A percentile compares a stretch with the other conserved stretches of the same genome.
Conservation (phyloP, 2,329 filamentous ascomycete species). For the Leptographium flavum region DNA sequence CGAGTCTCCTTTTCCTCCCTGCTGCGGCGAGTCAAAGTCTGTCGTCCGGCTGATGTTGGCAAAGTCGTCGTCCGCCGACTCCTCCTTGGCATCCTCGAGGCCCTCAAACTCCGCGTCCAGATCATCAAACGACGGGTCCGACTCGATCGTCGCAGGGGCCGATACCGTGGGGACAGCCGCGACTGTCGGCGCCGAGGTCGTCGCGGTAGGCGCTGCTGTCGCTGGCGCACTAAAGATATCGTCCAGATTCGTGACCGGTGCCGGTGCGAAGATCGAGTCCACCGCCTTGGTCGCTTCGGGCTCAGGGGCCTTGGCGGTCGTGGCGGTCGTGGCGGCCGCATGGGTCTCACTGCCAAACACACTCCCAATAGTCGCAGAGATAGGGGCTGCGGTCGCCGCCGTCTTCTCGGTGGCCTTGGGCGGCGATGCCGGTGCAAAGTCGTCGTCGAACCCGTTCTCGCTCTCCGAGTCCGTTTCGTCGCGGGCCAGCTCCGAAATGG, state of each 20-base stretch:
- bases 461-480: slow-evolving; percentile 69
- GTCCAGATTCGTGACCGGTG: too few relatives aligned
- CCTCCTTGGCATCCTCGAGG: slow-evolving; percentile 72
- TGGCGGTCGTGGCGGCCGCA: background rate
- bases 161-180: background rate
- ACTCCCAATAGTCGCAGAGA: background rate
- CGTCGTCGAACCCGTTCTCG: slow-evolving; percentile 83
- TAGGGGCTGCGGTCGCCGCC: background rate
- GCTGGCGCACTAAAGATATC: background rate
- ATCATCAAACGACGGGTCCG: slow-evolving; percentile 38
- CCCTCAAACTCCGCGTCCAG: slow-evolving; percentile 72
- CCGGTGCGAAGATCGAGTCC: background rate
- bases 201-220: background rate
- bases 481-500: slow-evolving; percentile 67
- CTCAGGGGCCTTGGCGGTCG: background rate
- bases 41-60: slow-evolving; percentile 57
- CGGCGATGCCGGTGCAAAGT: slow-evolving; percentile 67
- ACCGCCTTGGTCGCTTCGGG: background rate
- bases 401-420: slow-evolving; percentile 16
- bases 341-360: background rate
- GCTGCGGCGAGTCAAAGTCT: slow-evolving; percentile 54
- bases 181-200: background rate
- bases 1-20: slow-evolving; percentile 31
- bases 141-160: background rate
- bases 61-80: slow-evolving; percentile 66